Base-by-base conservation (phyloP, 2,329 filamentous ascomycete species). In the Bipolaris sorokiniana region DNA sequence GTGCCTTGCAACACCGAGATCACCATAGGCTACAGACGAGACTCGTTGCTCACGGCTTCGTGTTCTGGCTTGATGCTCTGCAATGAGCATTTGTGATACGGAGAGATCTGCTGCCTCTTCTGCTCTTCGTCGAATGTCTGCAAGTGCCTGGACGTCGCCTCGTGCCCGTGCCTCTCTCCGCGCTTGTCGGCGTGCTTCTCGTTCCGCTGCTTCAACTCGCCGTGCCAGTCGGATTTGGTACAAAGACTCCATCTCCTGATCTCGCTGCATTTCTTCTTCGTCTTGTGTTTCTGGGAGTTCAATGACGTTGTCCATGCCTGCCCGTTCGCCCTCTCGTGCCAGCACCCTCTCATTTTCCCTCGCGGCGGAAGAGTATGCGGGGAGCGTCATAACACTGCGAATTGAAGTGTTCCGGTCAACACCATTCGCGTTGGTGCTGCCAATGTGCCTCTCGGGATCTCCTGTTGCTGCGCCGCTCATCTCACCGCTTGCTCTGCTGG, bases 311-410 rank as follows among this genome's bases (percentile, higher is more conserved):
- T 99, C 95, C 67, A 99, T 92, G 7, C 95, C 95, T 51, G 84
- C 94, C 58, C 95, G 85, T 74, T 99, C 95, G 48, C 95, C 95
- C 76, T 96, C 95, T 5, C 93, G 86, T 7, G 88, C 95, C 46
- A 98, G 82, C 1, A 97, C 88, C 65, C 88, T 88, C 76, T 99
- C 95, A 44, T 86, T 88, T 18, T 90, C 88, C 48, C 86, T 83
- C 0, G 92, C 86, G 26, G 86, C 86, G 15, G 83, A 84, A 2
- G 90, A 88, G 75, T 99, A 99, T 0, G 90, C 85, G 0, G 95
- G 95, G 2, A 99, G 80, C 0, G 95, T 98, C 84, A 97, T 95
- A 54, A 98, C 88, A n/a, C 92, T 96, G 53, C 94, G 88, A 44
- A 98, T 83, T 7, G 91, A 96, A 1, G 91, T 92, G 68, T 94